Percentiles rank a stretch among this genome's conserved stretches.
phyloP scores from a whole-genome alignment of 768 basidiomycete genomes.

The Tephrocybe sp. region DNA sequence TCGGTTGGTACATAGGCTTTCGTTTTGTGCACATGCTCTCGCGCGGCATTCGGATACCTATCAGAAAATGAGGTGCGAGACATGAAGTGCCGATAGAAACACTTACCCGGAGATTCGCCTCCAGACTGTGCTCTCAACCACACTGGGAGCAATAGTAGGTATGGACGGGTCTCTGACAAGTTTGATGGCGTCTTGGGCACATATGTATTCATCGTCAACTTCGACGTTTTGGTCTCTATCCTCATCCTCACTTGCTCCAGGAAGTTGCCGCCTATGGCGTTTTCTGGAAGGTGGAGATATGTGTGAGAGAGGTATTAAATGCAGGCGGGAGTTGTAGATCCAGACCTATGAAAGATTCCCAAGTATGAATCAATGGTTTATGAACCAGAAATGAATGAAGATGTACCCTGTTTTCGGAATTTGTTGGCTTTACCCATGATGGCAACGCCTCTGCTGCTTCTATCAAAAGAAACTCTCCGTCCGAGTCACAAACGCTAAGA shows the following conservation, averaged over 20 bases:
- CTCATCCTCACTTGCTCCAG: slow-evolving; percentile 46
- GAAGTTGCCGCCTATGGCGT: slow-evolving; percentile 42
- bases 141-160: slow-evolving; percentile 57
- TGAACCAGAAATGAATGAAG: slow-evolving; percentile 29
- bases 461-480: slow-evolving; percentile 94
- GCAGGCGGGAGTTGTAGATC: slow-evolving; percentile 80
- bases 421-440: slow-evolving; percentile 86
- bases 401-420: slow-evolving; percentile 90
- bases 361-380: slow-evolving; percentile 25
- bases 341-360: slow-evolving; percentile 65
- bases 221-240: slow-evolving; percentile 34
- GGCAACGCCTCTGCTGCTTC: slow-evolving; percentile 93
- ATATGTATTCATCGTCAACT: slow-evolving; percentile 49
- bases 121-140: slow-evolving; percentile 69
- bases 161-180: slow-evolving; percentile 52
- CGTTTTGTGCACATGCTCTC: slow-evolving; percentile 70
- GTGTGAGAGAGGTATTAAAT: slow-evolving; percentile 81
- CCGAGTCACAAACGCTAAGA: slow-evolving; percentile 75
- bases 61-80: neutral
- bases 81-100: neutral
- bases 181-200: slow-evolving; percentile 57
- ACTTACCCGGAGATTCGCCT: slow-evolving; percentile 62
- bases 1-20: slow-evolving; percentile 79
- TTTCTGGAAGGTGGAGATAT: slow-evolving; percentile 64
- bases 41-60: slow-evolving; percentile 71